Conservation (phyloP, 257 asterid species). For the Marsdenia floribunda region DNA sequence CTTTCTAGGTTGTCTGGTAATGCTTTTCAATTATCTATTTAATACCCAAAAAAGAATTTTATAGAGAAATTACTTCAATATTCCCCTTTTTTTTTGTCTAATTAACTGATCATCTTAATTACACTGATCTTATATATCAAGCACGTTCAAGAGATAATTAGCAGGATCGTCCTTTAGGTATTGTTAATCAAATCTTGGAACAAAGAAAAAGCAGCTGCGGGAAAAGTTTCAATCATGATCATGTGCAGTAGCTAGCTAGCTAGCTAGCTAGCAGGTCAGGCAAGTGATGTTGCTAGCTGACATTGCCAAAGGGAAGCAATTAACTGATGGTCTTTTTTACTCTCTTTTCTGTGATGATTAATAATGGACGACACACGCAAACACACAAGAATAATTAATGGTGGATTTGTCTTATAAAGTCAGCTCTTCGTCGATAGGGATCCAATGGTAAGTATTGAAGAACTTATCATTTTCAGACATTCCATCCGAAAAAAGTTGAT, state of each 20-base stretch:
- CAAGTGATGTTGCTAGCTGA: background rate
- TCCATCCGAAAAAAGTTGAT: background rate
- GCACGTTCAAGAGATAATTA: background rate
- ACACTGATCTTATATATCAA: background rate
- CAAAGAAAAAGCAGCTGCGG: background rate
- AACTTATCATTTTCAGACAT: background rate
- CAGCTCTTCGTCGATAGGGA: slow-evolving; percentile 1
- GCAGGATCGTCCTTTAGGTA: background rate
- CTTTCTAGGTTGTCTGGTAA: background rate
- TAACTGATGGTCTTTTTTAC: background rate
- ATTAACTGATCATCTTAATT: background rate
- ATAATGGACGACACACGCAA: background rate
- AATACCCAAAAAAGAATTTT: too few species aligned
- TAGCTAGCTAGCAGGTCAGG: background rate
- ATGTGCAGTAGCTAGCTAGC: background rate
- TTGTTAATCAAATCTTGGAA: background rate
- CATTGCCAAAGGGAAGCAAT: background rate
- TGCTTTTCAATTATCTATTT: background rate
- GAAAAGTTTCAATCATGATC: background rate
- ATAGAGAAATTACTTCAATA: too few species aligned
- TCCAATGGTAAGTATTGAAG: background rate
- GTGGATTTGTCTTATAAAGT: background rate
- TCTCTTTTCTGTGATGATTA: background rate
- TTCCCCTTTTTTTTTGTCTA: background rate
- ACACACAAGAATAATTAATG: background rate